phyloP scores from a whole-genome alignment of 768 basidiomycete genomes.

The Lactarius sp. region DNA sequence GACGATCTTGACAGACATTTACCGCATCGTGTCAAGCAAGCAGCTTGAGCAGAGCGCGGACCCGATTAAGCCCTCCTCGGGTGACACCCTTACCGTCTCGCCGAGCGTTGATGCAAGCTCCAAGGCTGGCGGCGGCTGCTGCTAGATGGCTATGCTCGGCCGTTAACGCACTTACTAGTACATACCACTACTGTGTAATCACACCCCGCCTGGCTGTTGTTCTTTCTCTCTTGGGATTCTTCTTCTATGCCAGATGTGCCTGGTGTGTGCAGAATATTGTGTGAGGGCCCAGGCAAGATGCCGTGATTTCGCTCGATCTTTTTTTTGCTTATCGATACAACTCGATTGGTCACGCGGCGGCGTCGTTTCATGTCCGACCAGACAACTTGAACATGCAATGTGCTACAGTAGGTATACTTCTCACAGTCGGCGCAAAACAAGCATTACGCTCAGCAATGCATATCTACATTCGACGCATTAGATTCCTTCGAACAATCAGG shows the following conservation, averaged over 20 bases:
- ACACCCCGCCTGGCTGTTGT: slow-evolving; percentile 17
- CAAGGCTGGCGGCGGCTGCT: slow-evolving; percentile 58
- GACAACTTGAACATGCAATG: not conserved
- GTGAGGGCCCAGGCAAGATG: not conserved
- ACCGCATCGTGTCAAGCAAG: slow-evolving; percentile 95
- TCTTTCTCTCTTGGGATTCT: slow-evolving; percentile 3
- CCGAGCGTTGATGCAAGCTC: slow-evolving; percentile 63
- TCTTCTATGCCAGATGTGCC: slow-evolving; percentile 6
- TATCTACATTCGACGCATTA: slow-evolving; percentile 9
- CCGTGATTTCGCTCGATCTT: too few species aligned
- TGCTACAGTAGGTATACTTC: slow-evolving; percentile 16
- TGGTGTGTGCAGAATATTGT: slow-evolving; percentile 4
- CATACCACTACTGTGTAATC: slow-evolving; percentile 24
- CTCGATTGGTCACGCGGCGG: not conserved
- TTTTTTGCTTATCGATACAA: not conserved
- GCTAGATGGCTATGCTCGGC: slow-evolving; percentile 35
- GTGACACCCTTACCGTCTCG: slow-evolving; percentile 81
- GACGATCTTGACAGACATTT: slow-evolving; percentile 93
- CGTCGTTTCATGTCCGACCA: not conserved
- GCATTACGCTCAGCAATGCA: slow-evolving; percentile 3
- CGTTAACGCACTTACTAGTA: slow-evolving; percentile 11
- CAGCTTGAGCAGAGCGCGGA: slow-evolving; percentile 80
- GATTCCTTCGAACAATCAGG: slow-evolving; percentile 23
- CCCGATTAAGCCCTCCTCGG: slow-evolving; percentile 72
- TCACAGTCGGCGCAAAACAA: not conserved